Conservation (phyloP, 2,329 filamentous ascomycete genomes). For the Hypomyces rosellus region DNA sequence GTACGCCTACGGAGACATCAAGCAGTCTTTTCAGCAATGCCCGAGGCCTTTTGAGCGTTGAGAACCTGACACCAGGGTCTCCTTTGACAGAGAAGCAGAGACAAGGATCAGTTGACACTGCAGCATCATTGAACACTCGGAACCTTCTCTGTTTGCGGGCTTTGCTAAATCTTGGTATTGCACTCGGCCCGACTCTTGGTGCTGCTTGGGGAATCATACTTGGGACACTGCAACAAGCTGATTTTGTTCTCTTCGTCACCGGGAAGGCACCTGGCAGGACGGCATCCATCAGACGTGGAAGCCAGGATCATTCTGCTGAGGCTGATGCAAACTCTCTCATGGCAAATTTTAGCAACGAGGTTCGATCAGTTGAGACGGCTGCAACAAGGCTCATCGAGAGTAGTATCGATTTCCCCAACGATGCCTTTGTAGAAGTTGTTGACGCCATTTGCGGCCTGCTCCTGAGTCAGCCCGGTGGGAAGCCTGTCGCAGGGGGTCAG, state of each 20-base stretch:
- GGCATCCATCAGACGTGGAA: conserved; percentile 37
- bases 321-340: conserved; percentile 46
- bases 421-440: conserved; percentile 72
- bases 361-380: conserved; percentile 82
- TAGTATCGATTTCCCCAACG: conserved; percentile 82
- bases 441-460: conserved; percentile 68
- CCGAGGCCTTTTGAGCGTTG: conserved; percentile 66
- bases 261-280: conserved; percentile 49
- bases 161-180: conserved; percentile 90
- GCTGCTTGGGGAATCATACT: conserved; percentile 85
- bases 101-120: conserved; percentile 51
- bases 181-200: conserved; percentile 79
- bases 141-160: conserved; percentile 88
- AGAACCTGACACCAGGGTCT: conserved; percentile 57
- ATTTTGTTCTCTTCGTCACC: conserved; percentile 70
- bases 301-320: conserved; percentile 42
- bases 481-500: conserved; percentile 13
- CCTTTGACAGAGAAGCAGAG: conserved; percentile 52
- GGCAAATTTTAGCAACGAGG: conserved; percentile 69
- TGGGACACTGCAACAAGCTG: conserved; percentile 87
- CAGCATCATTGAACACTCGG: conserved; percentile 66
- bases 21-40: conserved; percentile 63
- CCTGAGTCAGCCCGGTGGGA: conserved; percentile 29
- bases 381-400: conserved; percentile 84
- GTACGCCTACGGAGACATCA: conserved; percentile 40